Conservation (phyloP, 345 rosid species). For the Excoecaria agallocha region DNA sequence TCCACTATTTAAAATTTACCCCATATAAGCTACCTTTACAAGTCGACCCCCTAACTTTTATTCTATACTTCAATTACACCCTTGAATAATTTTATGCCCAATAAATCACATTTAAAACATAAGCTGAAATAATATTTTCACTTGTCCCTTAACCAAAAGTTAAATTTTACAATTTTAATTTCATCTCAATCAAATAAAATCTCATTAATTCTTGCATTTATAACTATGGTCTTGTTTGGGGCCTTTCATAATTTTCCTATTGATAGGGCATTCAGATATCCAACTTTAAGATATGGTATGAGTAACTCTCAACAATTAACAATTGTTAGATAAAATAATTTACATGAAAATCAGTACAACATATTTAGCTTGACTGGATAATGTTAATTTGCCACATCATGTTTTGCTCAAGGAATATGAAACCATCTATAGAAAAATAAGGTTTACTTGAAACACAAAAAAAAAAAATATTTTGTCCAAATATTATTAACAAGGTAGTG, state of each 20-base stretch:
- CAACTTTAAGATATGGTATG: constrained; percentile 77
- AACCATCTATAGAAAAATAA: background rate
- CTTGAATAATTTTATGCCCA: no score
- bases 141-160: no score
- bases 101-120: no score
- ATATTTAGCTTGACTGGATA: background rate
- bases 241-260: constrained; percentile 58
- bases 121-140: no score
- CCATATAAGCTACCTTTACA: no score
- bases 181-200: no score
- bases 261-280: constrained; percentile 79
- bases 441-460: background rate
- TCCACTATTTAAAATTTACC: no score
- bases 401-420: background rate
- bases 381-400: background rate
- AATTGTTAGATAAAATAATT: constrained; percentile 14
- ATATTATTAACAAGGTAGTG: background rate
- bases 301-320: constrained; percentile 59
- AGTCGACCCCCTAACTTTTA: no score
- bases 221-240: no score
- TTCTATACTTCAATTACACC: no score
- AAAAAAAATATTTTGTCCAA: background rate
- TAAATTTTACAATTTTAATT: no score
- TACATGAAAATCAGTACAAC: background rate
- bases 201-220: no score